Evolutionary conservation across 179 eudicot species (phyloP), one percentile per base, ranked within the genome.

Genomic region (Amaranthus tricolor): DNA sequence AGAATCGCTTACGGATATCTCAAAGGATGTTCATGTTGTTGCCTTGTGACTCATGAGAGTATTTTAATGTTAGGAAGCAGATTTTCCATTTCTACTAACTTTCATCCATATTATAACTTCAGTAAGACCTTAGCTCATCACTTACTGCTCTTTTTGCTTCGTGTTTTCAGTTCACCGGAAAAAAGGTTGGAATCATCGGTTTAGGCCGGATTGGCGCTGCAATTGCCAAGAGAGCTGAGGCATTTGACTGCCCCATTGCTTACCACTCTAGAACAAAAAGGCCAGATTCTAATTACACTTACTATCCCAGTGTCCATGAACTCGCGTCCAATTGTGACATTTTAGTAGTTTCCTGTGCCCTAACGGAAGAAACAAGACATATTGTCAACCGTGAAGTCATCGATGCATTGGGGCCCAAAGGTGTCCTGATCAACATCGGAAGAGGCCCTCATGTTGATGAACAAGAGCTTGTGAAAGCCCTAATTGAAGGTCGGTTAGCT

Each of bases 361-460:
- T 85, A 5, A 85, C 85, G 0, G 77, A 78, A 19, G 83, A 81
- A 72, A 85, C 88, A 5, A 74, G 76, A 20, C 86, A 85, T 64
- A 85, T 85, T 17, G 80, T 85, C 51, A 81, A 81, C 73, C 83
- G 88, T 63, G 85, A 83, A 66, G 86, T 85, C 50, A 71, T 85
- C 0, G 72, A 83, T 20, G 86, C 88, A 5, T 77, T 85, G 58
- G 88, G 88, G 54, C 86, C 88, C 7, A 79, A 79, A 56, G 88
- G 88, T 14, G 78, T 76, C 66, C 74, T 85, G 70, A 85, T 85
- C 49, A 85, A 85, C 78, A 83, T 83, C 5, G 88, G 83, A 31
- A 74, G 88, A 61, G 88, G 88, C 31, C 82, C 82, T 20, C 86
- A 81, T 69, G 83, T 86, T 13, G 85, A 86, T 56, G 86, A 86